Evolutionary conservation across 2,329 filamentous ascomycete species (phyloP).

Genomic region (Cordyceps tenuipes): DNA sequence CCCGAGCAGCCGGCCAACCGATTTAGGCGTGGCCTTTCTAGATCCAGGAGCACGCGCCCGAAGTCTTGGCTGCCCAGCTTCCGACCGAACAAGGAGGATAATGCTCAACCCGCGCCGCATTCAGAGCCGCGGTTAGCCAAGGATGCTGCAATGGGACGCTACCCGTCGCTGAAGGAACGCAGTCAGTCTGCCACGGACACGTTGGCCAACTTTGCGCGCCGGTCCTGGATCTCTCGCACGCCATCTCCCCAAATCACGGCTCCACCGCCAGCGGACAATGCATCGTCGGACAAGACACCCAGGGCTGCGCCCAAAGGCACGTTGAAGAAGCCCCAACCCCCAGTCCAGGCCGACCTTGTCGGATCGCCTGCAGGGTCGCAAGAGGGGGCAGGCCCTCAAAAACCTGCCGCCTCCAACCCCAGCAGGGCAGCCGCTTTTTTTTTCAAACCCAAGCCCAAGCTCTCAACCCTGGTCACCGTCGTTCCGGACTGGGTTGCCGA

Average conservation of each 20-base stretch:
- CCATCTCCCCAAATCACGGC: constrained; percentile 35
- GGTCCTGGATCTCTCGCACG: constrained; percentile 46
- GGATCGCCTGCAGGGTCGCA: neutral
- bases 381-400: constrained; percentile 18
- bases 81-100: constrained; percentile 27
- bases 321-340: constrained; percentile 18
- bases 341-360: constrained; percentile 6
- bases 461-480: constrained; percentile 34
- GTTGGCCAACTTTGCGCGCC: constrained; percentile 41
- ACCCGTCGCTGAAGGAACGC: constrained; percentile 24
- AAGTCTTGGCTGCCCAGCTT: constrained; percentile 45
- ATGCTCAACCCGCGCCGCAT: constrained; percentile 17
- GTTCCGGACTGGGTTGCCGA: constrained; percentile 26
- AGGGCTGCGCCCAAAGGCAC: constrained; percentile 19
- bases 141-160: constrained; percentile 14
- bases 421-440: constrained; percentile 41
- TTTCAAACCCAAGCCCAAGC: constrained; percentile 40
- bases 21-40: neutral
- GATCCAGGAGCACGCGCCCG: constrained; percentile 31
- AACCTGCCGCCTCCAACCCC: constrained; percentile 29
- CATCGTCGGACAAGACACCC: constrained; percentile 16
- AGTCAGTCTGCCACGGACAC: constrained; percentile 35
- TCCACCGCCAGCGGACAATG: constrained; percentile 18
- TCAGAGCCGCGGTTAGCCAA: constrained; percentile 21
- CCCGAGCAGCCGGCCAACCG: constrained; percentile 19